Conservation (phyloP, 306 rosid species). For the Fragaria vesca region DNA sequence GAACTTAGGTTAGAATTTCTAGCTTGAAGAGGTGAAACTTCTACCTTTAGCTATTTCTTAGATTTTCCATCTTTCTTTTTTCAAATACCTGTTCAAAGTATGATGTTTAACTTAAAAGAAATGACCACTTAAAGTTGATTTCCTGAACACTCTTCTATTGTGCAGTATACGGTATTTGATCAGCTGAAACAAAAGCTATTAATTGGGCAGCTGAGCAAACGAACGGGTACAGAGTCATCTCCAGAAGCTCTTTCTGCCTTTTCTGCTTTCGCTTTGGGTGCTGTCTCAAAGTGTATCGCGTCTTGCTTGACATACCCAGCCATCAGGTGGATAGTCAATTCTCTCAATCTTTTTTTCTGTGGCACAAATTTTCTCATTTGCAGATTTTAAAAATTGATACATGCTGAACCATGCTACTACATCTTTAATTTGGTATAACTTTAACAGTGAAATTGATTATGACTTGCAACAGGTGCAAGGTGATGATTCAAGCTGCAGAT, state of each 20-base stretch:
- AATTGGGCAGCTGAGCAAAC: conserved; percentile 43
- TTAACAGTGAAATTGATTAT: background rate
- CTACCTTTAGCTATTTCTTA: background rate
- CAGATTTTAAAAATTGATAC: background rate
- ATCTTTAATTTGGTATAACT: background rate
- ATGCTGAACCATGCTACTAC: background rate
- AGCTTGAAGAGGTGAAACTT: background rate
- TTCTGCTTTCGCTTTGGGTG: conserved; percentile 81
- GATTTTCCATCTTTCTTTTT: conserved; percentile 13
- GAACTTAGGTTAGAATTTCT: background rate
- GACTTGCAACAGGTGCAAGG: conserved; percentile 68
- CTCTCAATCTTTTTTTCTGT: conserved; percentile 12
- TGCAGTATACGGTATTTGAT: conserved; percentile 85
- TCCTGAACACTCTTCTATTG: conserved; percentile 19
- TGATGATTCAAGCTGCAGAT: conserved; percentile 86
- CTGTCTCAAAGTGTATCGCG: conserved; percentile 88
- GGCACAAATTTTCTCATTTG: background rate
- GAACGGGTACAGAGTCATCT: conserved; percentile 50
- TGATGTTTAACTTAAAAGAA: background rate
- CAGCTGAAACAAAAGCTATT: conserved; percentile 75
- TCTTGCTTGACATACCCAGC: conserved; percentile 96
- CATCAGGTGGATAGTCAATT: conserved; percentile 63
- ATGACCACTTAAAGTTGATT: conserved; percentile 22
- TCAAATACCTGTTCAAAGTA: background rate
- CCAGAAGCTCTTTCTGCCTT: conserved; percentile 81